Percentiles rank a stretch among this genome's conserved stretches.
Conservation (phyloP, 1,139 yeast genomes). For the Protomyces macrosporus region DNA sequence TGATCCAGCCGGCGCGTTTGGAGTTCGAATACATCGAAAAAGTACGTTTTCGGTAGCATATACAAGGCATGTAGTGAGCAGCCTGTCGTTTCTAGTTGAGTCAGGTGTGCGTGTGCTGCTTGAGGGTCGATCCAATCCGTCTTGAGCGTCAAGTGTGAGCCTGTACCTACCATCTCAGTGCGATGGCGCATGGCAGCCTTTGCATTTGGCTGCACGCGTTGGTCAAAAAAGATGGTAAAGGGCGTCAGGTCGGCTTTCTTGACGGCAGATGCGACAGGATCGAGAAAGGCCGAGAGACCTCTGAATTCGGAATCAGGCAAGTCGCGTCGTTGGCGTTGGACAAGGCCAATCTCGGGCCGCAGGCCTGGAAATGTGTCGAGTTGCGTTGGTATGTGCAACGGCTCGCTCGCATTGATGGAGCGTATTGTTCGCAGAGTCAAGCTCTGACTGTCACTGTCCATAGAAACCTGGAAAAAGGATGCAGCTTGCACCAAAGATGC, state of each 20-base stretch:
- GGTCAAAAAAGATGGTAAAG: slow-evolving; percentile 19
- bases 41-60: slow-evolving; percentile 6
- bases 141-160: slow-evolving; percentile 6
- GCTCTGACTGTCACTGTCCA: neutral
- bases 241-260: neutral
- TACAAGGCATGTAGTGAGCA: slow-evolving; percentile 1
- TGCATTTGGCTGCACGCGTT: slow-evolving; percentile 1
- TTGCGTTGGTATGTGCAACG: neutral
- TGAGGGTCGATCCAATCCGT: neutral
- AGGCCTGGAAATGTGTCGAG: neutral
- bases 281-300: slow-evolving; percentile 13
- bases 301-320: slow-evolving; percentile 16
- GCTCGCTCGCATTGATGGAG: neutral
- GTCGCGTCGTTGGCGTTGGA: slow-evolving; percentile 6
- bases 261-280: neutral
- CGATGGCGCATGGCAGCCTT: neutral
- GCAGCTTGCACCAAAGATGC: neutral
- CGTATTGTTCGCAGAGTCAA: neutral
- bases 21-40: slow-evolving; percentile 13
- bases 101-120: neutral
- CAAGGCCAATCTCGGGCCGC: slow-evolving; percentile 9
- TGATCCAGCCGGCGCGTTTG: neutral
- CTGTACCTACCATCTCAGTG: neutral
- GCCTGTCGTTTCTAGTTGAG: neutral
- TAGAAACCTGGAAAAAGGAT: neutral